Conservation (phyloP, 1,284 basidiomycete species). For the Vanrija humicola region DNA sequence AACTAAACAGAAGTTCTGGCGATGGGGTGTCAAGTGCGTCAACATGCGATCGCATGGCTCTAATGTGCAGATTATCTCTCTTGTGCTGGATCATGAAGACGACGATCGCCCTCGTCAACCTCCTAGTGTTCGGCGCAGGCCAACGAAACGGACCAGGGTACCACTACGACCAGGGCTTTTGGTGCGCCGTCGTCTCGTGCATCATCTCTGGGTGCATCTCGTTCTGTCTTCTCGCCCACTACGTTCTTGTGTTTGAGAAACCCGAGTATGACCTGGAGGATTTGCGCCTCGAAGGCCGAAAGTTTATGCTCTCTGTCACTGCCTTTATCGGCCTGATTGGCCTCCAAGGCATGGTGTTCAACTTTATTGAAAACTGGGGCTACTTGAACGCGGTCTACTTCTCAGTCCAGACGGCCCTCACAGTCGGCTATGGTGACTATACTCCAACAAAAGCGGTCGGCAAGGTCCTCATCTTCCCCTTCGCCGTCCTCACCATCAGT, state of each 20-base stretch:
- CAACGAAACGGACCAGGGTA: slow-evolving; percentile 37
- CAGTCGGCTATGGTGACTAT: slow-evolving; percentile 49
- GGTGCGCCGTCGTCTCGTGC: slow-evolving; percentile 50
- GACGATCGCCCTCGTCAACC: slow-evolving; percentile 47
- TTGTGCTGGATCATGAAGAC: slow-evolving; percentile 51
- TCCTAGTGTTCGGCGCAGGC: slow-evolving; percentile 35
- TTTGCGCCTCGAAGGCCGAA: slow-evolving; percentile 41
- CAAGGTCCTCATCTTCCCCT: slow-evolving; percentile 49
- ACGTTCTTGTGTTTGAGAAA: slow-evolving; percentile 35
- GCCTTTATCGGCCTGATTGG: slow-evolving; percentile 45
- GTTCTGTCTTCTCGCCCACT: slow-evolving; percentile 43
- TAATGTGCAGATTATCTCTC: slow-evolving; percentile 33
- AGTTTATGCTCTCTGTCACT: slow-evolving; percentile 51
- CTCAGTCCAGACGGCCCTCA: slow-evolving; percentile 32
- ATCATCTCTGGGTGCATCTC: slow-evolving; percentile 46
- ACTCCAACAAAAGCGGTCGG: slow-evolving; percentile 27
- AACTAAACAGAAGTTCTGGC: slow-evolving; percentile 30
- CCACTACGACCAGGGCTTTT: slow-evolving; percentile 48
- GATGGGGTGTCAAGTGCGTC: slow-evolving; percentile 31
- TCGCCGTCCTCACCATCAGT: slow-evolving; percentile 47
- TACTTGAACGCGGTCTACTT: slow-evolving; percentile 42
- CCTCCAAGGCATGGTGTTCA: slow-evolving; percentile 40
- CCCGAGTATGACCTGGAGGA: slow-evolving; percentile 23
- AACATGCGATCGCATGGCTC: background rate
- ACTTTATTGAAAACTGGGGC: slow-evolving; percentile 40